These are phyloP conservation scores for Cladosporium velox DNA, from an alignment of 2,329 filamentous ascomycete species.

Conservation along the genomic window DNA sequence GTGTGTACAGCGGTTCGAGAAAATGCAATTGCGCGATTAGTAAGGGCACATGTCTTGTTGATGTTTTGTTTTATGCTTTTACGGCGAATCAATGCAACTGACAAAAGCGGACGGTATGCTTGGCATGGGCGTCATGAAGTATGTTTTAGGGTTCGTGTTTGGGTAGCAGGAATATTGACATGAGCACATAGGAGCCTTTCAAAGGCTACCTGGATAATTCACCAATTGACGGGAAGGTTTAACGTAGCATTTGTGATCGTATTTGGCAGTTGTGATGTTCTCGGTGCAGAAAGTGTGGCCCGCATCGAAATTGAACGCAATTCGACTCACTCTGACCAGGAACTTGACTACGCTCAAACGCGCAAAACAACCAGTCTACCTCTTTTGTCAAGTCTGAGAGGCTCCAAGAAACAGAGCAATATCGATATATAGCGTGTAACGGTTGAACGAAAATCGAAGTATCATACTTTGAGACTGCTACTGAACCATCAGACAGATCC, in stretches of 20 bases:
- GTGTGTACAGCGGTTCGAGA: neutral
- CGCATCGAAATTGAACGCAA: neutral
- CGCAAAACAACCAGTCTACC: neutral
- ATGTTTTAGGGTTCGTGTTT: neutral
- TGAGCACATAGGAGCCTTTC: no score
- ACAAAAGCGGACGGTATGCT: constrained; percentile 8
- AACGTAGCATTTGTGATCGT: neutral
- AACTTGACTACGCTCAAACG: neutral
- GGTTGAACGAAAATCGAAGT: neutral
- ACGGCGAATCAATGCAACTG: neutral
- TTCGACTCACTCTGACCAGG: neutral
- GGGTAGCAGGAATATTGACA: neutral
- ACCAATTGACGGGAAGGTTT: neutral
- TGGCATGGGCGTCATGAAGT: constrained; percentile 3
- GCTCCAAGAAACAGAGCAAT: neutral
- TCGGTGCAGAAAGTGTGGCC: neutral
- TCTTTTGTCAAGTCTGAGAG: neutral
- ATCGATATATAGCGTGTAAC: neutral
- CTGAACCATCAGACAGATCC: neutral
- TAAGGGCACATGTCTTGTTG: neutral
- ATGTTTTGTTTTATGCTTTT: neutral
- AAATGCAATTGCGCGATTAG: neutral
- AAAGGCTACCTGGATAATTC: neutral
- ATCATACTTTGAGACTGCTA: neutral
- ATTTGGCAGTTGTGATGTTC: neutral